Base-by-base conservation (phyloP, 805 yeast species). In the Alloascoidea hylecoeti region DNA sequence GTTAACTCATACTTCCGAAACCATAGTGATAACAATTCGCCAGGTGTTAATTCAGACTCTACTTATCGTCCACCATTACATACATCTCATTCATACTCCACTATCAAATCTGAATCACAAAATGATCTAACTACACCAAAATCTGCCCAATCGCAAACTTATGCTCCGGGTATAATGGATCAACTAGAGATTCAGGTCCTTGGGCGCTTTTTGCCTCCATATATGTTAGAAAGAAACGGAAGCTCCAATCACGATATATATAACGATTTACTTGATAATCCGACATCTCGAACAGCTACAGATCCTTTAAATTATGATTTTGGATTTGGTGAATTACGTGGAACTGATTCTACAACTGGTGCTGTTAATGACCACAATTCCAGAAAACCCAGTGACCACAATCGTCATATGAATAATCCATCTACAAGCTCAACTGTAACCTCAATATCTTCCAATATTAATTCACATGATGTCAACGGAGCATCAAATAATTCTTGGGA, bases 101-200 rank as follows among this genome's bases (percentile, higher is more conserved):
- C 9, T 23, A 23, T n/a, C 9, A n/a, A 23, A 9, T 9, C 9
- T 23, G 30, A 23, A 9, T 9, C 30, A 9, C n/a, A 9, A 9
- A 9, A 9, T 23, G n/a, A 9, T 23, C 48, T 49, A 23, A n/a
- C 38, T 18, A 16, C 32, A 5, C 16, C 28, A 6, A 35, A 15
- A 3, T 30, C n/a, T n/a, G 18, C 35, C 13, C 47, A 46, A 4
- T n/a, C n/a, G n/a, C 45, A 47, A 23, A 39, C 60, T 38, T 81
- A 82, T 48, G 66, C 81, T 43, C 84, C 92, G 1, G 92, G 94
- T 3, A 78, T 82, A 34, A 79, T 85, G 65, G 95, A 85, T 53
- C 81, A 78, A 46, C 57, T 85, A 35, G 96, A 85, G 52, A 73
- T 83, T 50, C 88, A 83, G 50, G 67, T 85, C 15, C 85, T 85